These are phyloP conservation scores for Lasiosphaeris hirsuta DNA, from an alignment of 495 filamentous ascomycete genomes.

Conservation along the genomic window DNA sequence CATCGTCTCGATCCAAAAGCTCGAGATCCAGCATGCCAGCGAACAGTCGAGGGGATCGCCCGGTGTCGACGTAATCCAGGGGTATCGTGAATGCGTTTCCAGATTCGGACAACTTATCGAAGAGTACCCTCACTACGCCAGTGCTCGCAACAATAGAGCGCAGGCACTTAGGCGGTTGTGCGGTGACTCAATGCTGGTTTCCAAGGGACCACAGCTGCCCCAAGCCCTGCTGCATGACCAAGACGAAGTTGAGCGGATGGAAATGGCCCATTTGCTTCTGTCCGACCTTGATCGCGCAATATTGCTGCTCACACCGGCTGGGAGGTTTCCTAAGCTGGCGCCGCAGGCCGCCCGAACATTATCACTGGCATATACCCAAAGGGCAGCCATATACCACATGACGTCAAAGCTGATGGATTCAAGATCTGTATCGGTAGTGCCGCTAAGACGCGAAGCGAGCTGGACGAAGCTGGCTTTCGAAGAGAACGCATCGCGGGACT, in stretches of 20 bases:
- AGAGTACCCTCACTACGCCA: conserved; percentile 64
- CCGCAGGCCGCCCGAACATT: conserved; percentile 59
- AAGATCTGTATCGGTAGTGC: conserved; percentile 25
- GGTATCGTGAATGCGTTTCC: conserved; percentile 40
- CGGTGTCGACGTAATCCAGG: conserved; percentile 24
- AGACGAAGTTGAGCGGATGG: conserved; percentile 26
- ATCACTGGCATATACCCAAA: conserved; percentile 70
- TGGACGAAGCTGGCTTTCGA: conserved; percentile 59
- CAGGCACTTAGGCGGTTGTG: conserved; percentile 62
- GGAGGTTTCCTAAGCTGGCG: conserved; percentile 52
- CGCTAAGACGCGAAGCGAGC: conserved; percentile 32
- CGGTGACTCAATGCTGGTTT: conserved; percentile 48
- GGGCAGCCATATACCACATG: conserved; percentile 66
- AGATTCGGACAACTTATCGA: conserved; percentile 53
- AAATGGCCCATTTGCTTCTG: conserved; percentile 45
- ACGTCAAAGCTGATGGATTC: conserved; percentile 50
- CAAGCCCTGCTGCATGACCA: conserved; percentile 31
- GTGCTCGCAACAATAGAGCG: conserved; percentile 72
- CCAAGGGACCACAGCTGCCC: conserved; percentile 13
- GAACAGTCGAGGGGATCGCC: conserved; percentile 23
- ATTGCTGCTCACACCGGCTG: conserved; percentile 54
- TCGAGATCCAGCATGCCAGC: conserved; percentile 47
- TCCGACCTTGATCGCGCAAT: conserved; percentile 67
- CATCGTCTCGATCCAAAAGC: conserved; percentile 45
- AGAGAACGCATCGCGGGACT: conserved; percentile 68